Base-by-base conservation (phyloP, 2,329 filamentous ascomycete genomes). In the Fusarium secorum region DNA sequence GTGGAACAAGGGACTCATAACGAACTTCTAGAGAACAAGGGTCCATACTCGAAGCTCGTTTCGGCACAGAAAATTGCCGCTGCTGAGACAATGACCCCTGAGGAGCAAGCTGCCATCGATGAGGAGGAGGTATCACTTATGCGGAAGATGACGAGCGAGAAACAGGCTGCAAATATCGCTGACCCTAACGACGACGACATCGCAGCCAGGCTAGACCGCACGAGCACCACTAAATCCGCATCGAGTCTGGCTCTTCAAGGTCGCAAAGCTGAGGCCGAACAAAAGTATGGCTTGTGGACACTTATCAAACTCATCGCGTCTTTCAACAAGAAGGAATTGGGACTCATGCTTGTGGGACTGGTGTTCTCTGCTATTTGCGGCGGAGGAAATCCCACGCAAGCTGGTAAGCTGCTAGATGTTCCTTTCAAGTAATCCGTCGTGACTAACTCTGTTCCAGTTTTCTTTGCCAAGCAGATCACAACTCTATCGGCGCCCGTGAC, bases 1-100 rank as follows among this genome's bases (percentile, higher is more conserved):
- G 86, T 97, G 17, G 96, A 99, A 81, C 94, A 98, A 80, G 96
- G 96, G 55, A 95, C 89, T 0, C 96, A 98, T 78, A 89, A 95
- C 64, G 86, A 92, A 18, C 86, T 99, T 15, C 84, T 98, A 5
- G 88, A 90, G 72, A 85, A 81, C 65, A 83, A 88, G 70, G 90
- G 89, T 24, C 91, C 94, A 13, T 99, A 98, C 80, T 92, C 88
- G 80, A 92, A 90, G 62, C 88, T 98, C 15, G 95, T 98, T 11
- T 91, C 93, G 57, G 95, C 95, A 5, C 96, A 99, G 80, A 91
- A 92, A 61, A 95, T 97, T 71, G 88, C 89, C 4, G 85, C 87
- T 7, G 85, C 86, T 22, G 88, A 90, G 52, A 85, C 89, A 62
- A 70, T 86, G 68, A 81, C 82, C 1, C 77, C 82, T 1, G 85